Evolutionary conservation across 345 rosid genomes (phyloP), one percentile per base, ranked within the genome.

Genomic region (Corchorus capsularis): DNA sequence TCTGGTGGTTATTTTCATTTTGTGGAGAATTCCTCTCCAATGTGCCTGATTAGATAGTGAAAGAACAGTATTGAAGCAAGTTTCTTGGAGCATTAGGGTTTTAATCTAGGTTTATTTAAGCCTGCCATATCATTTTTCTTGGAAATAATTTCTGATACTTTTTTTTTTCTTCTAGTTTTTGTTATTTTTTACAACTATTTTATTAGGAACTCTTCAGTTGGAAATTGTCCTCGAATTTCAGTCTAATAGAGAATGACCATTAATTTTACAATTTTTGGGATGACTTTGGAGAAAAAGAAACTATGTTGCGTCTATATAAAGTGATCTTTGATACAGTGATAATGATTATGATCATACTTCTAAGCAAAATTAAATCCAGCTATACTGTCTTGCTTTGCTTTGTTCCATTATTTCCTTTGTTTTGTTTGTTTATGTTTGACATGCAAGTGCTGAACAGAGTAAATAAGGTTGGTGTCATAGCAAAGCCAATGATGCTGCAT

Each of bases 51-150:
- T 11, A 20, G 35, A 13, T 66, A 8, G 20, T 35, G 15, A 69
- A 69, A 32, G 4, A 17, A 43, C 71, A 45, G 49, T 0, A 27
- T 27, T 27, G 7, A 49, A 32, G 20, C 27, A 4, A 7, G 15
- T 50, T 50, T 69, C 22, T 50, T 50, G 73, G 45, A 4, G n/a
- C 20, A 3, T 69, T 69, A 69, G 73, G 73, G 73, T 69, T 69
- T 69, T 19, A 50, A 15, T 50, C 14, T 22, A 0, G 16, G 45
- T 69, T 69, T 34, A 32, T 5, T 6, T 45, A 45, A 34, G 22
- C 59, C 8, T 69, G 20, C 45, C 20, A 43, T 50, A 16, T 50
- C 59, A 6, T 4, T 67, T 69, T 32, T 32, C 4, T 49, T 68
- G 15, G 34, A 20, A 47, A 11, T 67, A 45, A 20, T 12, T 47